Percentiles rank a stretch among this genome's conserved stretches.
These are phyloP conservation scores for Schwanniomyces yamadae DNA, from an alignment of 805 yeast species.

Conservation along the genomic window DNA sequence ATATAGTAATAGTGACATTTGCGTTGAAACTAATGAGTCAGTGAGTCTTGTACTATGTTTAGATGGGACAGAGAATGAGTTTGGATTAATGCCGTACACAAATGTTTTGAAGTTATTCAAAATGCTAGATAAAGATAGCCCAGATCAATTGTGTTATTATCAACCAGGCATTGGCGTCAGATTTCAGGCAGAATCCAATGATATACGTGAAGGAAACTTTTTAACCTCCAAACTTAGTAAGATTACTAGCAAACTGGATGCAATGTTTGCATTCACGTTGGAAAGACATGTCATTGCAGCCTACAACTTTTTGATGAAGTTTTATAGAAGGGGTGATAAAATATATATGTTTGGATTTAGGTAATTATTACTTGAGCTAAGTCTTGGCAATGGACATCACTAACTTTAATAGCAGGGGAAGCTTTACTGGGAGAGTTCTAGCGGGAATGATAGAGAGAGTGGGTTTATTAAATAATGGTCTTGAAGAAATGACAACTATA, in stretches of 20 bases:
- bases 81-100: slow-evolving; percentile 54
- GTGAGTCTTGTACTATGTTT: slow-evolving; percentile 49
- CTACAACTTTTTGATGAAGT: slow-evolving; percentile 49
- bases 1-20: neutral
- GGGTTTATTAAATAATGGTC: slow-evolving; percentile 56
- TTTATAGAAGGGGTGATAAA: slow-evolving; percentile 49
- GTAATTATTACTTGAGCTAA: slow-evolving; percentile 14
- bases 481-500: slow-evolving; percentile 53
- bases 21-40: neutral
- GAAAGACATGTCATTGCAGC: slow-evolving; percentile 59
- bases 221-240: slow-evolving; percentile 7
- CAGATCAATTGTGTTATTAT: slow-evolving; percentile 55
- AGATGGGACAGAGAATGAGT: slow-evolving; percentile 62
- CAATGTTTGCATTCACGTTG: slow-evolving; percentile 53
- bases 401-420: slow-evolving; percentile 47
- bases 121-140: slow-evolving; percentile 46
- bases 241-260: slow-evolving; percentile 28
- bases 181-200: slow-evolving; percentile 39
- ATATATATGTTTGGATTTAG: slow-evolving; percentile 60
- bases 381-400: slow-evolving; percentile 1
- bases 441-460: slow-evolving; percentile 65
- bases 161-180: slow-evolving; percentile 68
- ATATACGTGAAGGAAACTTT: slow-evolving; percentile 18
- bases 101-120: slow-evolving; percentile 54
- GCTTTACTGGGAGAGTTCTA: slow-evolving; percentile 61